phyloP scores from a whole-genome alignment of 176 grass and related monocot genomes.

The Hsuehochloa calcarea region DNA sequence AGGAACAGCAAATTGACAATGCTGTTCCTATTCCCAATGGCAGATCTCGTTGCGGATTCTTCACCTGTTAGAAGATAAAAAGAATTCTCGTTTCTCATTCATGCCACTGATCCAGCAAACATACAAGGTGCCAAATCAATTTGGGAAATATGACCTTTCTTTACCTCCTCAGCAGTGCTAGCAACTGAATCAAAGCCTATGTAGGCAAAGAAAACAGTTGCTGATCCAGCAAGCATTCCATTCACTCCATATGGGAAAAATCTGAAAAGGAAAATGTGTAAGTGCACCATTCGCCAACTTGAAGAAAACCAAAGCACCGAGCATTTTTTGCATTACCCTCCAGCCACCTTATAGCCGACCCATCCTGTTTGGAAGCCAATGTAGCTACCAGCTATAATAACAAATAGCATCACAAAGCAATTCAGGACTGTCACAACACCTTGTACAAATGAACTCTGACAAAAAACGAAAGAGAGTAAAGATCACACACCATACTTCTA shows the following conservation, averaged over 20 bases:
- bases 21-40: conserved; percentile 63
- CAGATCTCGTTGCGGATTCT: conserved; percentile 75
- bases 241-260: conserved; percentile 75
- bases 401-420: conserved; percentile 77
- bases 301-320: neutral
- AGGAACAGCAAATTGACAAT: conserved; percentile 59
- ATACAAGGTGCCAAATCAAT: neutral
- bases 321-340: conserved; percentile 50
- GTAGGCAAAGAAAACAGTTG: conserved; percentile 82
- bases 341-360: conserved; percentile 70
- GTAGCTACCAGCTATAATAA: conserved; percentile 79
- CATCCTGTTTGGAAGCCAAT: conserved; percentile 83
- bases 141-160: neutral
- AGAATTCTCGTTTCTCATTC: neutral
- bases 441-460: conserved; percentile 73
- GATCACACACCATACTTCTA: neutral
- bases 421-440: conserved; percentile 64
- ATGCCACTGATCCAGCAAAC: neutral
- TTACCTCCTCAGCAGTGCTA: conserved; percentile 81
- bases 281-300: neutral
- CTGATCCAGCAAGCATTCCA: conserved; percentile 77
- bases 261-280: conserved; percentile 29
- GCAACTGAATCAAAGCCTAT: conserved; percentile 87
- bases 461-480: neutral
- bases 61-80: conserved; percentile 50